Evolutionary conservation across 768 basidiomycete genomes (phyloP).

Genomic region (Stropharia rugosoannulata): DNA sequence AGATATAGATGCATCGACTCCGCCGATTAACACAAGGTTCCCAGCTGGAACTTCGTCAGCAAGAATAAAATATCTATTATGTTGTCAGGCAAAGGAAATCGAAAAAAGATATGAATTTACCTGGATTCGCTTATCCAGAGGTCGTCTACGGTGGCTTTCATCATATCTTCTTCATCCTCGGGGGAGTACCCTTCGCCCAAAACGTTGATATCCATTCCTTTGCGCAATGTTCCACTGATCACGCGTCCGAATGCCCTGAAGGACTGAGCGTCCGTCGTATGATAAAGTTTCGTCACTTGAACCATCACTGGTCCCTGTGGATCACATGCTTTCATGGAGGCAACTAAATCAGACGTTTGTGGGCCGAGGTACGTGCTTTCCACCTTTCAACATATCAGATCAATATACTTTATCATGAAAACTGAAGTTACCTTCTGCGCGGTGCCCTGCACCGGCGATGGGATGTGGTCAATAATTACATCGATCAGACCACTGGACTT

Average conservation of each 20-base stretch:
- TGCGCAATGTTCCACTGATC: constrained; percentile 85
- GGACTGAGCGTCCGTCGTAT: constrained; percentile 94
- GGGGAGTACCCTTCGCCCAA: constrained; percentile 96
- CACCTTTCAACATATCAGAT: constrained; percentile 41
- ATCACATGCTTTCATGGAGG: constrained; percentile 81
- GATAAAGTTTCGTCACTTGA: constrained; percentile 92
- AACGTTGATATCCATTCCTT: constrained; percentile 89
- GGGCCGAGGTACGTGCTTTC: constrained; percentile 89
- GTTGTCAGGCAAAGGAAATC: constrained; percentile 2
- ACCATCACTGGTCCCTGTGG: constrained; percentile 88
- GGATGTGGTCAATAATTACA: constrained; percentile 87
- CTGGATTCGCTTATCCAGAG: constrained; percentile 91
- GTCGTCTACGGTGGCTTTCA: constrained; percentile 77
- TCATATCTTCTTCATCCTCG: constrained; percentile 99
- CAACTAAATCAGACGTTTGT: constrained; percentile 74
- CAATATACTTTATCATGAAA: background rate
- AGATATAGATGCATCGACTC: constrained; percentile 91
- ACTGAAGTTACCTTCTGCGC: constrained; percentile 52
- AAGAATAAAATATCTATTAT: constrained; percentile 81
- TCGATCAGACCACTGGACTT: constrained; percentile 88
- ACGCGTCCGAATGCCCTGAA: constrained; percentile 97
- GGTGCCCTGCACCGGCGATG: constrained; percentile 68
- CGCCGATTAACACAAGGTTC: constrained; percentile 89
- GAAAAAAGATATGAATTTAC: constrained; percentile 37
- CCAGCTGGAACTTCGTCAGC: constrained; percentile 88